phyloP scores from a whole-genome alignment of 768 basidiomycete species.

The Auriscalpium microsporum region DNA sequence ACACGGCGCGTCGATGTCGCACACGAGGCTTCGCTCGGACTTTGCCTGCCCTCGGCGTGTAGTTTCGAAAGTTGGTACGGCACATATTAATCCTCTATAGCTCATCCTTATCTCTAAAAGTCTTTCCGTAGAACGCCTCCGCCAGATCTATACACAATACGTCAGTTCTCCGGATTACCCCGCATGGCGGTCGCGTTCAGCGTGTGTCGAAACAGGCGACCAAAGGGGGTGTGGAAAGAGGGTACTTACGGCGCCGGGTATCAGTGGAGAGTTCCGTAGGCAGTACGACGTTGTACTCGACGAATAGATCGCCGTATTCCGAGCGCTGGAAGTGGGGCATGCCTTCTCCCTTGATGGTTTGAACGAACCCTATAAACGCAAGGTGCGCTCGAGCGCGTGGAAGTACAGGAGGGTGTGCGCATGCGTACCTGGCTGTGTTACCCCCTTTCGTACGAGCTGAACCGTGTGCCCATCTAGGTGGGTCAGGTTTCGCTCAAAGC shows the following conservation, averaged over 20 bases:
- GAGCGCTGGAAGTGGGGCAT: conserved; percentile 63
- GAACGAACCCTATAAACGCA: conserved; percentile 60
- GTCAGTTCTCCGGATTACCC: too few relatives aligned
- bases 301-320: conserved; percentile 71
- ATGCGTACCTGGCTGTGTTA: conserved; percentile 82
- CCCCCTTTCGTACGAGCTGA: conserved; percentile 57
- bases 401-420: background rate
- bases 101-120: conserved; percentile 11
- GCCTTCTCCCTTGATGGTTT: conserved; percentile 80
- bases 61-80: background rate
- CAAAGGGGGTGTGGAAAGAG: background rate
- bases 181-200: too few relatives aligned
- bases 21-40: too few relatives aligned
- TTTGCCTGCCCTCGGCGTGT: too few relatives aligned
- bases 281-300: conserved; percentile 91
- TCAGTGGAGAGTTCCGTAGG: conserved; percentile 64
- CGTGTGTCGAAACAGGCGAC: too few relatives aligned
- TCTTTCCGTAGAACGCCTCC: conserved; percentile 14
- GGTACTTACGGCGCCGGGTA: conserved; percentile 66
- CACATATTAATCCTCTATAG: conserved; percentile 15
- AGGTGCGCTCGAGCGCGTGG: background rate
- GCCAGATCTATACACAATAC: conserved; percentile 6
- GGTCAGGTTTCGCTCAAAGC: conserved; percentile 87
- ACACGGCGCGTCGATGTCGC: too few relatives aligned
- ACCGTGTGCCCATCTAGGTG: conserved; percentile 86